Base-by-base conservation (phyloP, 331 rosid species). In the Quercus lobata region DNA sequence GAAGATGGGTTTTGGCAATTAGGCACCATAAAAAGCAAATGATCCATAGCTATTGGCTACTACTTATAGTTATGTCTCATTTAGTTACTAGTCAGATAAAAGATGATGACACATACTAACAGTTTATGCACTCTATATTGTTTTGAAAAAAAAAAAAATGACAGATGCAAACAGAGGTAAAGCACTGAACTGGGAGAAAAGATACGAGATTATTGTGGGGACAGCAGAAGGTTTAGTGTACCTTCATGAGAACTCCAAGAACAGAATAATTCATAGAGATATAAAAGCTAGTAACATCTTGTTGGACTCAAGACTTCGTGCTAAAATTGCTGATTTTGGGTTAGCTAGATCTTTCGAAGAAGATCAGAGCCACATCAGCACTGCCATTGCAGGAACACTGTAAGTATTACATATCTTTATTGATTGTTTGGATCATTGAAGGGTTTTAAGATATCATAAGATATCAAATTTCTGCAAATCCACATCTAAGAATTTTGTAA, bases 311-410 rank as follows among this genome's bases (percentile, higher is more conserved):
- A 91, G 85, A 87, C 84, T 90, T 74, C 94, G 95, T 4, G 90
- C 99, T 7, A 95, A 91, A 83, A 93, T 95, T 78, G 99, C 99
- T 7, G 99, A 95, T 88, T 95, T 95, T 75, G 99, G 99, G 73
- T 86, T 92, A 83, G 99, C 99, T 11, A 87, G 97, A 76, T 87
- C 96, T 73, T 95, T 93, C 68, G 90, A 91, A 82, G 98, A 90
- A 72, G 97, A 93, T 75, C 74, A 91, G 86, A 93, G 96, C 72
- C 99, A 95, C 79, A 93, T 95, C 52, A 95, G 98, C 79, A 95
- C 99, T 4, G 96, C 91, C 65, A 89, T 94, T 71, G 98, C 96
- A 62, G 97, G 98, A 81, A 92, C 97, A 16, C 58, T 94, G 97
- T 94, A 80, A 81, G 93, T 57, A 46, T 66, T 41, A 56, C 24